Evolutionary conservation across 257 asterid genomes (phyloP).

Genomic region (Verbascum thapsus): DNA sequence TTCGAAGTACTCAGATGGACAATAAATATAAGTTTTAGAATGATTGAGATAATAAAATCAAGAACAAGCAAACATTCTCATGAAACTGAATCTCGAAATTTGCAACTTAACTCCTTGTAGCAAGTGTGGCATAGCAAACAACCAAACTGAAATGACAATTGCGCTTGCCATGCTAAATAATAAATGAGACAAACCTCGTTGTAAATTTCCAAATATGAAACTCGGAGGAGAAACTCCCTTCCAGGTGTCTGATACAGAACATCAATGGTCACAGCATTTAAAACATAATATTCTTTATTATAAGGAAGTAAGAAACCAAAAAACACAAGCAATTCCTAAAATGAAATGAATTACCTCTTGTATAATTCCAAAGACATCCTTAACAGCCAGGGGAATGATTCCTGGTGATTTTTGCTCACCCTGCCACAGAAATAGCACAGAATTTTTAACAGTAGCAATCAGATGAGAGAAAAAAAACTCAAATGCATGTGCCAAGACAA

Average conservation of each 20-base stretch:
- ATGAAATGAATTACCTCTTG: conserved; percentile 60
- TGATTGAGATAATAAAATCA: conserved; percentile 16
- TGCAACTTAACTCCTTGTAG: conserved; percentile 9
- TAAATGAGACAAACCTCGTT: conserved; percentile 63
- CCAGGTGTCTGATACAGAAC: conserved; percentile 65
- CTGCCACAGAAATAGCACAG: conserved; percentile 38
- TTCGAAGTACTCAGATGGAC: neutral
- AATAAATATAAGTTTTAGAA: neutral
- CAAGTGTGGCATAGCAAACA: conserved; percentile 14
- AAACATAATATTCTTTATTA: conserved; percentile 21
- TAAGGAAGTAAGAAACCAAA: conserved; percentile 19
- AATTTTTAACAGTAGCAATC: conserved; percentile 20
- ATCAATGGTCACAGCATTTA: conserved; percentile 27
- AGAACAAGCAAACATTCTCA: conserved; percentile 13
- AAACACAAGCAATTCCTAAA: conserved; percentile 25
- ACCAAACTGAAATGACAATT: conserved; percentile 19
- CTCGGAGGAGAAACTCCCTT: conserved; percentile 84
- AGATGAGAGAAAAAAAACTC: neutral
- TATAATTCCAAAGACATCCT: conserved; percentile 86
- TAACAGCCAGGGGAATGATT: conserved; percentile 75
- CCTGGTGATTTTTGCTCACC: conserved; percentile 97
- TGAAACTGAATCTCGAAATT: conserved; percentile 18
- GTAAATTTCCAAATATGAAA: conserved; percentile 82
- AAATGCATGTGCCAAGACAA: conserved; percentile 19
- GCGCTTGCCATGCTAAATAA: conserved; percentile 10